Conservation (phyloP, 495 filamentous ascomycete species). For the Parmelia sp. region DNA sequence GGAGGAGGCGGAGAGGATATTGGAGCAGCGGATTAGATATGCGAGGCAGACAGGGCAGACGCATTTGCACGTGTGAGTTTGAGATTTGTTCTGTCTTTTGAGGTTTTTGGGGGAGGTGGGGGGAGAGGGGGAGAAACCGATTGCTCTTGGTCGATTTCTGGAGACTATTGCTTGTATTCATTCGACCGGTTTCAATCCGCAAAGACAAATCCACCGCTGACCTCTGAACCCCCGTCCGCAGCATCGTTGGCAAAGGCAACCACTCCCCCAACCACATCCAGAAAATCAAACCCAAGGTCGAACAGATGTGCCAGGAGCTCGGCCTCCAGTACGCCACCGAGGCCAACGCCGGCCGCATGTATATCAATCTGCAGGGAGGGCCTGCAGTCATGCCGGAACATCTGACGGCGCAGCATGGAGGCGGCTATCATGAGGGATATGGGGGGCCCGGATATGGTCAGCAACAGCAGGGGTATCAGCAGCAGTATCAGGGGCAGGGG, state of each 20-base stretch:
- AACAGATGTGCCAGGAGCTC: constrained; percentile 72
- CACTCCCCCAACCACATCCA: constrained; percentile 73
- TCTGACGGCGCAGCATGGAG: constrained; percentile 36
- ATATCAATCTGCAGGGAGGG: constrained; percentile 59
- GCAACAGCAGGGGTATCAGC: constrained; percentile 23
- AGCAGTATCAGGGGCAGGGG: constrained; percentile 22
- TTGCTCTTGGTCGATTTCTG: background rate
- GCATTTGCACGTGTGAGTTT: constrained; percentile 64
- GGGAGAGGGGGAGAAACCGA: background rate
- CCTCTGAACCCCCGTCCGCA: constrained; percentile 19
- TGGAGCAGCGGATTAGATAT: constrained; percentile 73
- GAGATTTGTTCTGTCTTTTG: background rate
- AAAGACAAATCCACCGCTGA: too few relatives aligned
- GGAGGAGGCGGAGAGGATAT: constrained; percentile 84
- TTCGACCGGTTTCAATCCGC: too few relatives aligned
- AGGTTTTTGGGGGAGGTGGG: too few relatives aligned
- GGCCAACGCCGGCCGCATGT: constrained; percentile 81
- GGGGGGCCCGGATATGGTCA: constrained; percentile 31
- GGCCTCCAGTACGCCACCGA: constrained; percentile 78
- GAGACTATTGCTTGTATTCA: too few relatives aligned
- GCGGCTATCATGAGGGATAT: constrained; percentile 32
- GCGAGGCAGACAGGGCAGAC: constrained; percentile 63
- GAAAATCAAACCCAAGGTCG: constrained; percentile 87
- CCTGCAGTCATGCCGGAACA: constrained; percentile 49
- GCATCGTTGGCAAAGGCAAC: constrained; percentile 91